Conservation (phyloP, 306 rosid species). For the Sindora glabra region DNA sequence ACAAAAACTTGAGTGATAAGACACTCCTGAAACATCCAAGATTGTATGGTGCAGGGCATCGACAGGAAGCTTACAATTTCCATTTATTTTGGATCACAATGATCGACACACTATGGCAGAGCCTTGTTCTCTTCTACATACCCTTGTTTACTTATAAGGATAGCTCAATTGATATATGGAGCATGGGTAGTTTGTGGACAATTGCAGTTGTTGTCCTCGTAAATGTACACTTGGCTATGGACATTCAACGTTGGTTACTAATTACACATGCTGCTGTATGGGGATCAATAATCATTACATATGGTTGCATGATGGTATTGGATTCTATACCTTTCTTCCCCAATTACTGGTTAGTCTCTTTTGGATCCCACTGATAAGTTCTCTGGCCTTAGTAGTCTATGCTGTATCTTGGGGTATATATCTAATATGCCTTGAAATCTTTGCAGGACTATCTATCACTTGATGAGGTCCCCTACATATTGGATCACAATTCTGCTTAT, state of each 20-base stretch:
- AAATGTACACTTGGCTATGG: slow-evolving; percentile 92
- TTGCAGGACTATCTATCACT: slow-evolving; percentile 72
- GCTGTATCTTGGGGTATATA: slow-evolving; percentile 1
- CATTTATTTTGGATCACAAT: slow-evolving; percentile 86
- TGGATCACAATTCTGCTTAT: slow-evolving; percentile 82
- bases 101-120: slow-evolving; percentile 98
- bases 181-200: slow-evolving; percentile 98
- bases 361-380: background rate
- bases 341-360: slow-evolving; percentile 73
- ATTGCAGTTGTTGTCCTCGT: slow-evolving; percentile 91
- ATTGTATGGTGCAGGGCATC: slow-evolving; percentile 78
- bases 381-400: slow-evolving; percentile 8
- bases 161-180: slow-evolving; percentile 84
- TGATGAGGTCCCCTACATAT: slow-evolving; percentile 63
- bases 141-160: slow-evolving; percentile 76
- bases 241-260: slow-evolving; percentile 70
- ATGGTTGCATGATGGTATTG: slow-evolving; percentile 75
- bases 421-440: slow-evolving; percentile 19
- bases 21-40: slow-evolving; percentile 71
- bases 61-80: slow-evolving; percentile 84
- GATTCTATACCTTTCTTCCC: slow-evolving; percentile 83
- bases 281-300: slow-evolving; percentile 89
- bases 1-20: slow-evolving; percentile 76
- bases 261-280: slow-evolving; percentile 79
- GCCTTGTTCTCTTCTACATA: slow-evolving; percentile 77